These are phyloP conservation scores for Endoconidiophora laricicola DNA, from an alignment of 2,329 filamentous ascomycete species.

Conservation along the genomic window DNA sequence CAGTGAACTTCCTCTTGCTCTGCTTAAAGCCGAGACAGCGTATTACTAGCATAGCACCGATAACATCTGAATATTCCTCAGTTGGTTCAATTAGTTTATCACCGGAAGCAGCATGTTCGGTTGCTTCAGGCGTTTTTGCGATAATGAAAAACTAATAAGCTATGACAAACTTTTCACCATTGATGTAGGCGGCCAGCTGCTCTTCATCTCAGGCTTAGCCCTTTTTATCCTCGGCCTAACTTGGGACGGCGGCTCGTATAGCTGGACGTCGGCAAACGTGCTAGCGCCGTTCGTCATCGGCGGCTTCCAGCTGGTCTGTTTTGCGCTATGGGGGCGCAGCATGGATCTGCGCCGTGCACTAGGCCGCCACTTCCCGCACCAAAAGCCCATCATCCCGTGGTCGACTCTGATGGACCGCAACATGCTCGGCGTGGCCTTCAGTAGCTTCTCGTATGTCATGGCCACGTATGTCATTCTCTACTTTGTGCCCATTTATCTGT, in stretches of 20 bases:
- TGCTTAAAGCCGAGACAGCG: no score
- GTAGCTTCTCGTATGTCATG: constrained; percentile 44
- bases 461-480: constrained; percentile 41
- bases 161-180: constrained; percentile 17
- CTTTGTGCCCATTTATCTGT: constrained; percentile 53
- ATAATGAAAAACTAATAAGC: no score
- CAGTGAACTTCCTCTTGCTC: no score
- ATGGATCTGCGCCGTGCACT: constrained; percentile 33
- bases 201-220: constrained; percentile 39
- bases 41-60: no score
- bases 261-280: constrained; percentile 33
- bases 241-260: constrained; percentile 37
- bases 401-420: constrained; percentile 39
- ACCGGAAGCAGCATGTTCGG: no score
- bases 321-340: constrained; percentile 35
- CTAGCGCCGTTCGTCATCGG: constrained; percentile 33
- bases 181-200: constrained; percentile 36
- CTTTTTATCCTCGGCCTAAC: constrained; percentile 37
- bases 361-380: constrained; percentile 31
- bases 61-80: no score
- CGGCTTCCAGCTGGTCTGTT: constrained; percentile 23
- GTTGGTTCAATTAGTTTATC: no score
- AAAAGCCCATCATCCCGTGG: constrained; percentile 49
- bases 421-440: constrained; percentile 41
- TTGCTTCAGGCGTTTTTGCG: no score